Percentiles rank a stretch among this genome's conserved stretches.
Conservation (phyloP, 306 rosid species). For the Quercus gilva region DNA sequence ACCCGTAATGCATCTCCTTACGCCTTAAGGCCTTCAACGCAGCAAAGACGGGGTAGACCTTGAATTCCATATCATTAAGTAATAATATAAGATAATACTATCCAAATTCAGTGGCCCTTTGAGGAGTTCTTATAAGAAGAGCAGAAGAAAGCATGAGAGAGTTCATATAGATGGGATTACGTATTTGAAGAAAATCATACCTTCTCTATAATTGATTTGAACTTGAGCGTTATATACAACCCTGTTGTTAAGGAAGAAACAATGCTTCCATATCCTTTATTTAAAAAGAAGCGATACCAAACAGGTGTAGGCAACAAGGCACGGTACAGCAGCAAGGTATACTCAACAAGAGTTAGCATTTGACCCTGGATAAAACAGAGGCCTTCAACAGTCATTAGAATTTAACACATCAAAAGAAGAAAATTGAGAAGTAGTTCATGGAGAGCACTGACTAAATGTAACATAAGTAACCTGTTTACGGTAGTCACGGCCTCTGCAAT, state of each 20-base stretch:
- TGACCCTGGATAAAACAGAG: slow-evolving; percentile 65
- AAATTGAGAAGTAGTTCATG: neutral
- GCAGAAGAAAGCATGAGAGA: neutral
- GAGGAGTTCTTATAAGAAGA: neutral
- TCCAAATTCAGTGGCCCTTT: neutral
- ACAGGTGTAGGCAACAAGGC: slow-evolving; percentile 94
- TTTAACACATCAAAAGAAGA: neutral
- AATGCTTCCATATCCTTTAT: slow-evolving; percentile 94
- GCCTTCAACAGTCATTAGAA: slow-evolving; percentile 27
- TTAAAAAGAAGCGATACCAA: slow-evolving; percentile 96
- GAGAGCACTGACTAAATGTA: neutral
- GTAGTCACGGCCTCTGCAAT: slow-evolving; percentile 82
- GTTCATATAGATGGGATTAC: neutral
- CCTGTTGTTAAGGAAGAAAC: slow-evolving; percentile 93
- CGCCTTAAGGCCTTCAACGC: slow-evolving; percentile 80
- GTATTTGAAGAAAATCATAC: slow-evolving; percentile 32
- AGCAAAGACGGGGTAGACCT: slow-evolving; percentile 90
- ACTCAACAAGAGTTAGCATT: slow-evolving; percentile 86
- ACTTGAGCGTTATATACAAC: slow-evolving; percentile 90
- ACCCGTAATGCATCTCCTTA: slow-evolving; percentile 96
- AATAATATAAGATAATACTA: neutral
- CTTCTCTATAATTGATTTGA: slow-evolving; percentile 94
- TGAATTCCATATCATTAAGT: neutral
- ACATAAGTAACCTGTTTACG: slow-evolving; percentile 65
- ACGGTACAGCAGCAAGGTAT: slow-evolving; percentile 82